phyloP scores from a whole-genome alignment of 306 rosid species.

The Prinsepia uniflora region DNA sequence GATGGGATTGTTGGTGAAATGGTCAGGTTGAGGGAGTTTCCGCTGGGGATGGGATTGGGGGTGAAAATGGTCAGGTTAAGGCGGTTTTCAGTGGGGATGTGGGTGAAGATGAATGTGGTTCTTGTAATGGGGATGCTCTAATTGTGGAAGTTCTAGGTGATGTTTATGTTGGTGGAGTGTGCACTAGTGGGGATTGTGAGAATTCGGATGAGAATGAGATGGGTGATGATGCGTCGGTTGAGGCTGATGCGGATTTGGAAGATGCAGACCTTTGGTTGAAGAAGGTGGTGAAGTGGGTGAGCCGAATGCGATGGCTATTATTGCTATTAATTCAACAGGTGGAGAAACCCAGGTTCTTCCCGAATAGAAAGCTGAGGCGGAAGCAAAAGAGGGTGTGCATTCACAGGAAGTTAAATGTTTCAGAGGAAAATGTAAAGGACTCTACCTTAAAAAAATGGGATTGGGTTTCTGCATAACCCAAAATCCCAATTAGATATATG shows the following conservation, averaged over 20 bases:
- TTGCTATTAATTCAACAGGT: conserved; percentile 13
- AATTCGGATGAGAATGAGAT: conserved; percentile 33
- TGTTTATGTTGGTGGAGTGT: conserved; percentile 80
- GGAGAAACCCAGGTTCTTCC: conserved; percentile 21
- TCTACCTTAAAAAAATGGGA: conserved; percentile 27
- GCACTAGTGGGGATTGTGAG: conserved; percentile 38
- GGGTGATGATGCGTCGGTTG: conserved; percentile 20
- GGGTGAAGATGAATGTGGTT: conserved; percentile 35
- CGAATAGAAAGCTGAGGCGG: conserved; percentile 16
- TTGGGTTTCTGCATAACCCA: conserved; percentile 29
- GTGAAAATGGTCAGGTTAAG: conserved; percentile 26
- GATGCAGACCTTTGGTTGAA: conserved; percentile 23
- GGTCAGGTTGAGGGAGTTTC: background rate
- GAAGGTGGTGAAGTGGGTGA: conserved; percentile 21
- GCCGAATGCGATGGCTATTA: background rate
- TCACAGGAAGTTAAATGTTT: conserved; percentile 28
- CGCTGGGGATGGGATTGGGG: conserved; percentile 16
- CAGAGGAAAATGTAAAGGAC: conserved; percentile 17
- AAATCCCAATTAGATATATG: too few relatives aligned
- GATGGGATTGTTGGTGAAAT: conserved; percentile 23
- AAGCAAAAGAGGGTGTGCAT: conserved; percentile 15
- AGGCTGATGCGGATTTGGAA: conserved; percentile 26
- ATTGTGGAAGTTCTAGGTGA: conserved; percentile 77
- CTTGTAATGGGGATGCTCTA: conserved; percentile 67
- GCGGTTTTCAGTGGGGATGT: conserved; percentile 30